Evolutionary conservation across 164 flowering plant genomes (phyloP), one percentile per base, ranked within the genome.

Genomic region (Sextonia rubra): DNA sequence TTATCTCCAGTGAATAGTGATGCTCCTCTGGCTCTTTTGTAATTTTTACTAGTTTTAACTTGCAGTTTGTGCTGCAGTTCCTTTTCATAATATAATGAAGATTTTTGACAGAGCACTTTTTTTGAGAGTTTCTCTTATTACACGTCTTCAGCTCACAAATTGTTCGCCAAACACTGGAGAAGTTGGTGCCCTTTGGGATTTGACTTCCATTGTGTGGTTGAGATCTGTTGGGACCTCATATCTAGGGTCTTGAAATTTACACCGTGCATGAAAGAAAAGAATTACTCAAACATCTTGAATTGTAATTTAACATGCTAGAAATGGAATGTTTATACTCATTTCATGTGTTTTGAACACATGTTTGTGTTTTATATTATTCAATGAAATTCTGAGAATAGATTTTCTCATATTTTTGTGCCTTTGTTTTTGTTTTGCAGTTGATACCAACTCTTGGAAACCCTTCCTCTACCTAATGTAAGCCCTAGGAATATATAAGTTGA

Each of bases 391-490:
- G 12, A 72, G 47, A 6, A 64, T 25, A 20, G 26, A 71, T 30
- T 49, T 26, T 37, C 67, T 60, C 65, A 52, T 7, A 37, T 24
- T 66, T 4, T 55, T 44, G 27, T 62, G 20, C 5, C 70, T 73
- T 55, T 48, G 64, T 15, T 20, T 30, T 66, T 70, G 18, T 80
- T 76, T 71, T 83, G 83, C 89, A 90, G 94, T 81, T 90, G 94
- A 90, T 86, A 91, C 55, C 94, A 90, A 79, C 81, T 88, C 66
- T 79, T 90, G 74, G 94, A 90, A 77, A 78, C 80, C 23, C 88
- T 90, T 70, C 89, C 91, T 67, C 91, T 90, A 73, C 86, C 90
- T 73, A 88, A 90, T 82, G 94, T 90, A 82, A 86, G 94, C 60
- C 73, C 64, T 23, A 70, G 2, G 20, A 63, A 12, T 69, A 48